Evolutionary conservation across 495 filamentous ascomycete genomes (phyloP).

Genomic region (Lasiosphaeria miniovina): DNA sequence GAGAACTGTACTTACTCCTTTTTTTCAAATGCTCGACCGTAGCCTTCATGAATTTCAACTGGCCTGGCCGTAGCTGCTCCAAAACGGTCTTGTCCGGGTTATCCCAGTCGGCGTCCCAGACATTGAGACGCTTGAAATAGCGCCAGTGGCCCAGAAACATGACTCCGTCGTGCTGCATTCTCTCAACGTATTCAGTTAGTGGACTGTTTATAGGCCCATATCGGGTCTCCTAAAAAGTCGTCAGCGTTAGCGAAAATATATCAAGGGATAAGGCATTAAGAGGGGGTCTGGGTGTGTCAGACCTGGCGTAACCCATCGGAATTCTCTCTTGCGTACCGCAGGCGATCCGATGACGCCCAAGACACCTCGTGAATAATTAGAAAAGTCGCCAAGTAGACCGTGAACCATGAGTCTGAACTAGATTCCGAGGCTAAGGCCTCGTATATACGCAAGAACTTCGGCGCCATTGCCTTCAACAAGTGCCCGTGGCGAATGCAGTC

Average conservation of each 20-base stretch:
- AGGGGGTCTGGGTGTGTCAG: background rate
- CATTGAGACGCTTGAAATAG: conserved; percentile 29
- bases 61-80: conserved; percentile 15
- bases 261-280: background rate
- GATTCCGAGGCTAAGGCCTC: conserved; percentile 32
- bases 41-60: conserved; percentile 18
- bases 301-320: conserved; percentile 12
- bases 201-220: conserved; percentile 21
- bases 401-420: conserved; percentile 36
- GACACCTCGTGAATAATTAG: conserved; percentile 28
- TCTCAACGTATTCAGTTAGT: conserved; percentile 23
- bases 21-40: conserved; percentile 15
- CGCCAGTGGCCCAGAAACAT: conserved; percentile 28
- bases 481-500: conserved; percentile 39
- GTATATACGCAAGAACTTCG: conserved; percentile 27
- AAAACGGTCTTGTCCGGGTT: conserved; percentile 9
- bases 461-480: conserved; percentile 21
- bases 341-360: conserved; percentile 20
- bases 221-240: conserved; percentile 22
- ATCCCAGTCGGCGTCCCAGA: conserved; percentile 23
- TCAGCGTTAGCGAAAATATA: background rate
- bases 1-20: conserved; percentile 11
- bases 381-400: conserved; percentile 41
- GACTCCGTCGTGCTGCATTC: conserved; percentile 24
- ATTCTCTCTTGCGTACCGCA: conserved; percentile 17